A percentile compares a stretch with the other conserved stretches of the same genome.
Conservation (phyloP, 345 rosid species). For the Schrenkiella parvula region DNA sequence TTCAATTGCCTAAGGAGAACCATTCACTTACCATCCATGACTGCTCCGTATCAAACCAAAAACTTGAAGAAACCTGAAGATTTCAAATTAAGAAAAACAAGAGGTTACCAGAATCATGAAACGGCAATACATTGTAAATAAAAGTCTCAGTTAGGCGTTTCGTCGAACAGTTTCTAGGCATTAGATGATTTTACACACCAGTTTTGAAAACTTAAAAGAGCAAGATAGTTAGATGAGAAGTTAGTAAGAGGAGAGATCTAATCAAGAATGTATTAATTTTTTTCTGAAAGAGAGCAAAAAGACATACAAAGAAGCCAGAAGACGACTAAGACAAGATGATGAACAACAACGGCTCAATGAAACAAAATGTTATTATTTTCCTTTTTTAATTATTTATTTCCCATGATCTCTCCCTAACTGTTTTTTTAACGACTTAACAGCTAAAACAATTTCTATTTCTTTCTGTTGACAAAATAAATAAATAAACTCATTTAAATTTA, state of each 20-base stretch:
- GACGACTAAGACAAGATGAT: too few relatives aligned
- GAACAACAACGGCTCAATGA: too few relatives aligned
- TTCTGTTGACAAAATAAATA: too few relatives aligned
- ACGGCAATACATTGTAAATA: neutral
- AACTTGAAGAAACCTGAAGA: neutral
- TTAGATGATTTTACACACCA: neutral
- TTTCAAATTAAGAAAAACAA: neutral
- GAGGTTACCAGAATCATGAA: neutral
- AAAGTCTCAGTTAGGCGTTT: neutral
- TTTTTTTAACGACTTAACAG: too few relatives aligned
- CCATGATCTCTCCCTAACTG: neutral
- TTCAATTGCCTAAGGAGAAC: neutral
- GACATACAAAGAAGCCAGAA: too few relatives aligned
- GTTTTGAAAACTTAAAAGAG: too few relatives aligned
- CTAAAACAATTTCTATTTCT: too few relatives aligned
- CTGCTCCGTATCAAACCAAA: neutral
- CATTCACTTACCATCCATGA: constrained; percentile 23
- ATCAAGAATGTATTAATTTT: too few relatives aligned
- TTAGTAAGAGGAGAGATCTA: too few relatives aligned
- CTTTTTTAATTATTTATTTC: neutral
- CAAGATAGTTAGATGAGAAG: too few relatives aligned
- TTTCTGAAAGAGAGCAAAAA: too few relatives aligned
- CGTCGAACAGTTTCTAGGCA: constrained; percentile 16
- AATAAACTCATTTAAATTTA: too few relatives aligned
- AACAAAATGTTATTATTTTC: neutral